Conservation (phyloP, 176 grass and related monocot species). For the Oryza rufipogon region DNA sequence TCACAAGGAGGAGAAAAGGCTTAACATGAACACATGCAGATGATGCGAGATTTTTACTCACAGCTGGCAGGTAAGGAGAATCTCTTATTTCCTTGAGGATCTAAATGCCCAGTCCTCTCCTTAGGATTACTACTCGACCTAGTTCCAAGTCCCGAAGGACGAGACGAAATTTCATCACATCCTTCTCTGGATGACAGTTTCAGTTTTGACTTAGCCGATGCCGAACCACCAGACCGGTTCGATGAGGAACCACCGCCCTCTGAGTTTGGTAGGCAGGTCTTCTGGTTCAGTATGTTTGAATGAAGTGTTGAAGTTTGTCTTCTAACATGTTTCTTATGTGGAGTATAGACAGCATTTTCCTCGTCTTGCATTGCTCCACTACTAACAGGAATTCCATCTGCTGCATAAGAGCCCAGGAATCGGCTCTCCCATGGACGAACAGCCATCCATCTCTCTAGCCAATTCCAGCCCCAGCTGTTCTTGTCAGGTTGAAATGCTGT, state of each 20-base stretch:
- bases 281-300: slow-evolving; percentile 53
- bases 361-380: slow-evolving; percentile 43
- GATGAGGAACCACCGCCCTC: slow-evolving; percentile 60
- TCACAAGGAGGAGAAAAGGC: background rate
- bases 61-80: slow-evolving; percentile 66
- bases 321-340: slow-evolving; percentile 47
- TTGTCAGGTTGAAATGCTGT: slow-evolving; percentile 70
- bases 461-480: slow-evolving; percentile 93
- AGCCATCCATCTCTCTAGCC: slow-evolving; percentile 98
- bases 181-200: slow-evolving; percentile 57
- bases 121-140: slow-evolving; percentile 74
- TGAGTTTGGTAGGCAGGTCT: slow-evolving; percentile 41
- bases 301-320: slow-evolving; percentile 56
- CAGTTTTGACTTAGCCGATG: slow-evolving; percentile 63
- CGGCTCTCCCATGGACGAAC: slow-evolving; percentile 92
- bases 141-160: slow-evolving; percentile 48
- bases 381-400: slow-evolving; percentile 50
- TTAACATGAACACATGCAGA: background rate
- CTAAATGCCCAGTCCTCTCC: slow-evolving; percentile 56
- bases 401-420: slow-evolving; percentile 66
- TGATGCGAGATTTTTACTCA: slow-evolving; percentile 38
- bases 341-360: slow-evolving; percentile 52
- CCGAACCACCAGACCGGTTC: slow-evolving; percentile 33
- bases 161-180: slow-evolving; percentile 55
- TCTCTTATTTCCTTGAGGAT: slow-evolving; percentile 61